These are phyloP conservation scores for Dryas integrifolia DNA, from an alignment of 331 rosid genomes.

Conservation along the genomic window DNA sequence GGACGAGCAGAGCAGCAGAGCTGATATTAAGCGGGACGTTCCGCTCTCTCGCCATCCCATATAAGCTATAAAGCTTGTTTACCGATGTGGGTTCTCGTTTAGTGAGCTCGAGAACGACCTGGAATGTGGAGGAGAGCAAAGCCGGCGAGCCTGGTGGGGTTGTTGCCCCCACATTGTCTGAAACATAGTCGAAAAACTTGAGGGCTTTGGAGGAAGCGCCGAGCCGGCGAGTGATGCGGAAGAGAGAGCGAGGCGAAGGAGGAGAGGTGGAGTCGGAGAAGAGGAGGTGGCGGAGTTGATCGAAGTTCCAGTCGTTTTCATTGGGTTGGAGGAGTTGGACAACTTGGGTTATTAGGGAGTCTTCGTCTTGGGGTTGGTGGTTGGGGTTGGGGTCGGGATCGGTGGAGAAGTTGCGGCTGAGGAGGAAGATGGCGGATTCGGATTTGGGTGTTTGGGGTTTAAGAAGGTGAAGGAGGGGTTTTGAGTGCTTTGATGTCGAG, in stretches of 20 bases:
- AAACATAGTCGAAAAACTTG: slow-evolving; percentile 45
- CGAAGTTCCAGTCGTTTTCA: slow-evolving; percentile 37
- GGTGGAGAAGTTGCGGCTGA: slow-evolving; percentile 29
- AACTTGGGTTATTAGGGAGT: slow-evolving; percentile 30
- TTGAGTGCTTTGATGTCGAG: slow-evolving; percentile 21
- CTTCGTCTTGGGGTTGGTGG: slow-evolving; percentile 20
- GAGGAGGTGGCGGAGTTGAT: slow-evolving; percentile 44
- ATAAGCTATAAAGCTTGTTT: slow-evolving; percentile 39
- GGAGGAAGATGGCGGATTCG: background rate
- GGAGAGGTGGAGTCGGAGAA: slow-evolving; percentile 34
- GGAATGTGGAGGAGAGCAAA: slow-evolving; percentile 35
- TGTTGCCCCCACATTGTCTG: slow-evolving; percentile 18
- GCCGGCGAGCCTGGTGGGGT: background rate
- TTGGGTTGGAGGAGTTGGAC: slow-evolving; percentile 41
- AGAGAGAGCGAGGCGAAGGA: slow-evolving; percentile 33
- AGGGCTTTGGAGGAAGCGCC: slow-evolving; percentile 47
- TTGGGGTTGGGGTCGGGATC: slow-evolving; percentile 8
- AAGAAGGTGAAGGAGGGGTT: slow-evolving; percentile 26
- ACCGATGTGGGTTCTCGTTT: slow-evolving; percentile 38
- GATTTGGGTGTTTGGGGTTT: slow-evolving; percentile 1
- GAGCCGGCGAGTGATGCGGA: slow-evolving; percentile 49
- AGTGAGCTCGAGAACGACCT: slow-evolving; percentile 51
- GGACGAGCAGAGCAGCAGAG: slow-evolving; percentile 39
- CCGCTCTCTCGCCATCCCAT: slow-evolving; percentile 28
- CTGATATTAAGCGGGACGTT: slow-evolving; percentile 33